Evolutionary conservation across 129 eudicot genomes (phyloP).

Genomic region (Silybum marianum): DNA sequence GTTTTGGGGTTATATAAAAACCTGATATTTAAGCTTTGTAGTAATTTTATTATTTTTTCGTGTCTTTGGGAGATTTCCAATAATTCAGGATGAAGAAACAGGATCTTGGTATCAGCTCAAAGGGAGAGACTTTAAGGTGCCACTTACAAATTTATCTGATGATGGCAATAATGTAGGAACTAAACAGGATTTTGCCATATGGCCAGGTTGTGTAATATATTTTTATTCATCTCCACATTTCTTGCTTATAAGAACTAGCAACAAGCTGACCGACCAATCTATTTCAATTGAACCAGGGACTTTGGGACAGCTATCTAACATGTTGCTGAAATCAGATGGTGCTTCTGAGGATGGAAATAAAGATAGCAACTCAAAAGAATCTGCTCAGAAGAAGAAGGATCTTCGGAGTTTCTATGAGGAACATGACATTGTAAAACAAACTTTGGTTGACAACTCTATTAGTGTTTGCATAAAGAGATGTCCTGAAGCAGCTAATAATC

Average conservation of each 20-base stretch:
- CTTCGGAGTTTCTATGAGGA: conserved; percentile 74
- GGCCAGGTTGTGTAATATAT: conserved; percentile 68
- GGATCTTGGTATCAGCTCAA: conserved; percentile 93
- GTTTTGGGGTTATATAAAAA: background rate
- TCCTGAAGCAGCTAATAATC: conserved; percentile 52
- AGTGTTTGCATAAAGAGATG: conserved; percentile 59
- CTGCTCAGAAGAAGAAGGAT: conserved; percentile 36
- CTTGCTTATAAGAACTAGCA: background rate
- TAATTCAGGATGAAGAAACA: conserved; percentile 76
- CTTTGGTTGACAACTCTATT: conserved; percentile 45
- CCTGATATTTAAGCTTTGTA: background rate
- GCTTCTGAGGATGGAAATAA: conserved; percentile 34
- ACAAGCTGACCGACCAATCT: conserved; percentile 22
- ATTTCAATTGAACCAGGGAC: conserved; percentile 30
- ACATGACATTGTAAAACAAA: conserved; percentile 60
- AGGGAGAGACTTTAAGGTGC: conserved; percentile 85
- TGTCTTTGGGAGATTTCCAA: background rate
- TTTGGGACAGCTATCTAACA: conserved; percentile 56
- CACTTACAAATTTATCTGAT: conserved; percentile 48
- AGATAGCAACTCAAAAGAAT: conserved; percentile 15
- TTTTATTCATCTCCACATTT: background rate
- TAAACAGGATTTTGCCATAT: conserved; percentile 50
- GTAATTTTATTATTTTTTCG: background rate
- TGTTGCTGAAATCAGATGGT: conserved; percentile 50
- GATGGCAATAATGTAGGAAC: conserved; percentile 54